Base-by-base conservation (phyloP, 2,329 filamentous ascomycete species). In the Trichoderma citrinoviride region DNA sequence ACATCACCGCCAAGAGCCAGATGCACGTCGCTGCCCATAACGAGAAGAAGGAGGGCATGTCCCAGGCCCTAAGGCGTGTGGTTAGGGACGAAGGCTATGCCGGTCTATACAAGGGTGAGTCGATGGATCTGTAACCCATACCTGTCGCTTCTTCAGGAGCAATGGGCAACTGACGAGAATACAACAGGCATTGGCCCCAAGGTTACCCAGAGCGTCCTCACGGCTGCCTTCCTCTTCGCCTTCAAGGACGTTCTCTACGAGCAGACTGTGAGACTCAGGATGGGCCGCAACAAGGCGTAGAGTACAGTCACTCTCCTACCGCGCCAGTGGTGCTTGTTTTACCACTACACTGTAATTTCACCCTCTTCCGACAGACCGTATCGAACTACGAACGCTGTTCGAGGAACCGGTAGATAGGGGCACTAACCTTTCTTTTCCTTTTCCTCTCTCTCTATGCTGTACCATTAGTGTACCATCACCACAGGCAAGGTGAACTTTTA, bases 171-270 rank as follows among this genome's bases (percentile, higher is more conserved):
- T 43, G 25, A 55, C 37, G 15, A 37, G 12, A 52, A 15, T 15
- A 33, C 21, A 3, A 54, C 69, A 97, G 93, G 94, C 61, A 96
- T 99, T 74, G 93, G 89, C 23, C 93, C 95, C 71, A 99, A 99
- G 84, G 90, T 99, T 70, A 93, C 93, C 21, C 95, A 99, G 80
- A 97, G 93, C 75, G 95, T 98, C 52, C 85, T 99, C 67, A 99
- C 95, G 5, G 95, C 95, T 6, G 95, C 95, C 3, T 93, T 98
- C 79, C 82, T 99, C 65, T 99, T 99, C 76, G 95, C 93, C 2
- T 97, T 99, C 82, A 99, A 99, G 83, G 95, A 99, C 75, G 91
- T 92, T 7, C 84, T 99, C 6, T 99, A 98, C 76, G 91, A 92
- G 72, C 87, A 90, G 77, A 93, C 88, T 0, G 80, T 94, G 57